phyloP scores from a whole-genome alignment of 1,139 yeast species.

The Yamadazyma atlantica region DNA sequence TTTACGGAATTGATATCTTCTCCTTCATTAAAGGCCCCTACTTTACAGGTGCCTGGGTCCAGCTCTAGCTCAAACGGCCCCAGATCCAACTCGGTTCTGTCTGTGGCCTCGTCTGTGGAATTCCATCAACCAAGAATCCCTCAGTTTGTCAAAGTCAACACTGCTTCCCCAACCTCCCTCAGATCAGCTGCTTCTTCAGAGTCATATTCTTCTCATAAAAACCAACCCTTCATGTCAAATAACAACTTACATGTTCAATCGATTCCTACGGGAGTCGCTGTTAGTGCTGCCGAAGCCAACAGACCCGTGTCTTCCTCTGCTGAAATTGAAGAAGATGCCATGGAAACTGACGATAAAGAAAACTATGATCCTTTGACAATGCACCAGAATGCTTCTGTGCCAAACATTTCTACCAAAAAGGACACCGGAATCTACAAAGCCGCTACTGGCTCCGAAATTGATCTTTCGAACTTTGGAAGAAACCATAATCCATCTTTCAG shows the following conservation, averaged over 20 bases:
- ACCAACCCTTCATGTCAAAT: not conserved
- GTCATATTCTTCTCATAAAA: constrained; percentile 17
- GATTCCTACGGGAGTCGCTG: constrained; percentile 12
- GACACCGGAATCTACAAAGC: constrained; percentile 21
- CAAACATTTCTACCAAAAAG: constrained; percentile 1
- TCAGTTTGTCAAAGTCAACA: constrained; percentile 11
- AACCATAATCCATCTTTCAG: constrained; percentile 40
- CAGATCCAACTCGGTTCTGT: constrained; percentile 10
- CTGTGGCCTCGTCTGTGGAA: constrained; percentile 7
- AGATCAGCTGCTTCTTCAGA: constrained; percentile 21
- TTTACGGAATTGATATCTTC: constrained; percentile 25
- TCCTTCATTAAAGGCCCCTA: constrained; percentile 12
- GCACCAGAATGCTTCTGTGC: not conserved
- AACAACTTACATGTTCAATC: constrained; percentile 12
- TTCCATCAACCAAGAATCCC: constrained; percentile 17
- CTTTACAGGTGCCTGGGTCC: too few species aligned
- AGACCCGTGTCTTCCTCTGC: constrained; percentile 35
- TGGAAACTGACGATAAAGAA: constrained; percentile 11
- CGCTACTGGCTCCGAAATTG: constrained; percentile 42
- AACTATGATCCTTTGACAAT: constrained; percentile 6
- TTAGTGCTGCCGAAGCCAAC: constrained; percentile 12
- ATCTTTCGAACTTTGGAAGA: constrained; percentile 44
- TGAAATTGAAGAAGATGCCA: constrained; percentile 20
- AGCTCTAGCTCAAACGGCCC: too few species aligned
- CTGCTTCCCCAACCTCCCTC: constrained; percentile 15